Evolutionary conservation across 768 basidiomycete species (phyloP), one percentile per base, ranked within the genome.

Genomic region (Trametes sanguinea): DNA sequence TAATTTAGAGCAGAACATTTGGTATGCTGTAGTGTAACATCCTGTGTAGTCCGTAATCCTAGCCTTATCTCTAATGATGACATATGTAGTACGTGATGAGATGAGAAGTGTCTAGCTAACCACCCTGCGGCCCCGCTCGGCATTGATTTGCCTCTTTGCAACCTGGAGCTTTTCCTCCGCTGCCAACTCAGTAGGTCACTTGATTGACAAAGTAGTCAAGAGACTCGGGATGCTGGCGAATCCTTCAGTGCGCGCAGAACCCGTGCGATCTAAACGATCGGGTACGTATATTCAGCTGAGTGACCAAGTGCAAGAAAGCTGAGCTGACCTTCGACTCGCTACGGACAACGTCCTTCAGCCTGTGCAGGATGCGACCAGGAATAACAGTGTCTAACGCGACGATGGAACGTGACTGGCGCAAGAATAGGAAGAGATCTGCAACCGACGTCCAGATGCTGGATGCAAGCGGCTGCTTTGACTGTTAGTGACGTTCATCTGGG

Each of bases 111-210:
- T 37, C 42, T 43, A 71, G 45, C 65, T 68, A 2, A 42, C 71
- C 22, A 67, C 55, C 43, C 69, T 58, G 11, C 68, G 64, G 1
- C 61, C 51, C 50, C 58, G 65, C 11, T 71, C 71, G 40, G 57
- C 27, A 13, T 61, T 58, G 11, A 71, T 72, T 44, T 71, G 65
- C 9, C 68, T 61, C 51, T 68, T 67, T 9, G 70, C 68, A 11
- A 81, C 75, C 51, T 85, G 80, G 53, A 92, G 73, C 71, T 89
- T 90, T 72, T 92, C 89, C 50, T 86, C 83, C 2, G 88, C 88
- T 6, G 84, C 73, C 4, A 90, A 75, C 60, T 90, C 88, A 54
- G 84, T 85, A n/a, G 46, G 75, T 77, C n/a, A 79, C 77, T 65
- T 89, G 87, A 40, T 81, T 79, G 4, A 88, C 71, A 55, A 88